Conservation (phyloP, 768 basidiomycete species). For the Leccinum ochraceum region DNA sequence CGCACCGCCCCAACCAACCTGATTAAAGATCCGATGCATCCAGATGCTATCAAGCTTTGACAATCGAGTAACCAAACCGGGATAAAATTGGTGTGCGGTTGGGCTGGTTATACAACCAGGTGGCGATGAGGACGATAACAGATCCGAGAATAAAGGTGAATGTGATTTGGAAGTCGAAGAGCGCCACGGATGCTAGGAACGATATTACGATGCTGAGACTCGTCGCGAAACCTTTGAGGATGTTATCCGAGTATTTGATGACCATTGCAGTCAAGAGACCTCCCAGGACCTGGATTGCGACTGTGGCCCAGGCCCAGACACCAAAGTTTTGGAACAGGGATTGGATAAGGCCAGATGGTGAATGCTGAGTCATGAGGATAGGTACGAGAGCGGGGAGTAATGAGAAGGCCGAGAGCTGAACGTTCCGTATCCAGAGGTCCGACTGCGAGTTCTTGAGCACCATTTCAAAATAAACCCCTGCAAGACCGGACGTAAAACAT, state of each 20-base stretch:
- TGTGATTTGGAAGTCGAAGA: conserved; percentile 89
- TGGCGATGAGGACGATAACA: conserved; percentile 79
- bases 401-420: conserved; percentile 93
- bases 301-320: conserved; percentile 89
- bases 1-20: background rate
- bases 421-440: conserved; percentile 96
- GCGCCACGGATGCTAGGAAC: conserved; percentile 86
- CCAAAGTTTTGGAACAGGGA: conserved; percentile 85
- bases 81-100: conserved; percentile 35
- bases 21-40: conserved; percentile 2
- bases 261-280: conserved; percentile 91
- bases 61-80: conserved; percentile 29
- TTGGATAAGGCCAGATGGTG: conserved; percentile 41
- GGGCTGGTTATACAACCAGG: conserved; percentile 89
- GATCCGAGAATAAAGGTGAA: conserved; percentile 85
- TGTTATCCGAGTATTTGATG: conserved; percentile 93
- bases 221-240: conserved; percentile 93
- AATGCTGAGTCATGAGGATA: conserved; percentile 56
- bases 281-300: conserved; percentile 86
- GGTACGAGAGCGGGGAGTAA: conserved; percentile 86
- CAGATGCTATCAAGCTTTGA: conserved; percentile 22
- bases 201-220: conserved; percentile 93
- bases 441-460: conserved; percentile 87
- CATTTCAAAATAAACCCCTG: conserved; percentile 99
- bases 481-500: conserved; percentile 94